These are phyloP conservation scores for Planoprotostelium fungivorum DNA, from an alignment of 78 protist species.

Conservation along the genomic window DNA sequence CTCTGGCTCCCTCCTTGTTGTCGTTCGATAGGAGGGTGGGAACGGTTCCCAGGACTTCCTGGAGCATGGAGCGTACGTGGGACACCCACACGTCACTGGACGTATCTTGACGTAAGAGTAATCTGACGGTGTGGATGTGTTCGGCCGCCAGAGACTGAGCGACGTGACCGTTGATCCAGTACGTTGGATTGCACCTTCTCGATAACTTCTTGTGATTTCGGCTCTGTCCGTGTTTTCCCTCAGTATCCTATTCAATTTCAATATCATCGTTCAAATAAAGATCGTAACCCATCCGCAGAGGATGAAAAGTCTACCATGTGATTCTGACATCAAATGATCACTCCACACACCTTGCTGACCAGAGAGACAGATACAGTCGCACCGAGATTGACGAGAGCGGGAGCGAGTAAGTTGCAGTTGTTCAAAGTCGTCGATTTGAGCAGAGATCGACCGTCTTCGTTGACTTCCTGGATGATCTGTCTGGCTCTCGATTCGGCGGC, in stretches of 20 bases:
- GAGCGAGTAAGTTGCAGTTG: neutral
- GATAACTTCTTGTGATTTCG: neutral
- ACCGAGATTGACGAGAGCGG: neutral
- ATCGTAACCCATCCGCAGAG: too few relatives aligned
- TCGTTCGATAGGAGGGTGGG: neutral
- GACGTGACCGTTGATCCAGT: neutral
- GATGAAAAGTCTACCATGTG: too few relatives aligned
- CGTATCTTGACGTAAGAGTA: neutral
- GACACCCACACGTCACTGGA: neutral
- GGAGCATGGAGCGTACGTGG: neutral
- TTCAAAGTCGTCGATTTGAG: neutral
- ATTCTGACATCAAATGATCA: too few relatives aligned
- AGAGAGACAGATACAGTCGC: neutral
- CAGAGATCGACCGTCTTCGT: neutral
- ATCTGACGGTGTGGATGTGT: neutral
- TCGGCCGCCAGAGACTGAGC: slow-evolving; percentile 2
- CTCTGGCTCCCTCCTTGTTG: neutral
- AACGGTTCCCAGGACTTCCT: neutral
- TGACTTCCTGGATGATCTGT: neutral
- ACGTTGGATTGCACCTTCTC: neutral
- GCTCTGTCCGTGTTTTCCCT: neutral
- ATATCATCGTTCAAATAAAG: too few relatives aligned
- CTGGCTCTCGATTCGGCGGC: neutral
- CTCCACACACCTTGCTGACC: neutral
- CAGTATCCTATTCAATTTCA: neutral